phyloP scores from a whole-genome alignment of 2,329 filamentous ascomycete species.

The Hypoxylon sp. region DNA sequence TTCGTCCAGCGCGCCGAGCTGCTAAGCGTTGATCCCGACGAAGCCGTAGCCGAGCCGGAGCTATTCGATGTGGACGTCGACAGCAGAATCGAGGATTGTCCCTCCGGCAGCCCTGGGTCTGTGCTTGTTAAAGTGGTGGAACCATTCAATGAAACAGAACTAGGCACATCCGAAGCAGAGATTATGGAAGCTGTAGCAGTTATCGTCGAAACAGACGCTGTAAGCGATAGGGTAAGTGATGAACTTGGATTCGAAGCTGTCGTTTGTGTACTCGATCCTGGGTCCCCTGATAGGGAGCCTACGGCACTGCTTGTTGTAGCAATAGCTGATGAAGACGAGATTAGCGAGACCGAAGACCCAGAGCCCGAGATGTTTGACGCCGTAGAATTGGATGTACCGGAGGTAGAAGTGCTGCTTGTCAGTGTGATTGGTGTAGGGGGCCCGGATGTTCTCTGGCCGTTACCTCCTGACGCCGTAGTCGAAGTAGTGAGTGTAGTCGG shows the following conservation, averaged over 20 bases:
- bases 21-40: slow-evolving; percentile 1
- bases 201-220: slow-evolving; percentile 10
- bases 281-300: slow-evolving; percentile 9
- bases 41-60: slow-evolving; percentile 13
- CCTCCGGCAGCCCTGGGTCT: slow-evolving; percentile 3
- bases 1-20: slow-evolving; percentile 37
- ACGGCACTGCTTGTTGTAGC: slow-evolving; percentile 8
- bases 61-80: slow-evolving; percentile 28
- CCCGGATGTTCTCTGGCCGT: slow-evolving; percentile 14
- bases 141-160: slow-evolving; percentile 12
- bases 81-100: slow-evolving; percentile 7
- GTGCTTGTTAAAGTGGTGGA: slow-evolving; percentile 14
- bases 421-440: slow-evolving; percentile 3
- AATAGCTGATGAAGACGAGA: slow-evolving; percentile 7
- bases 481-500: slow-evolving; percentile 34
- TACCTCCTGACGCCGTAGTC: slow-evolving; percentile 14
- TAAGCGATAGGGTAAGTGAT: slow-evolving; percentile 10
- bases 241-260: slow-evolving; percentile 13
- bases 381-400: slow-evolving; percentile 11
- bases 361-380: slow-evolving; percentile 10
- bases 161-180: neutral
- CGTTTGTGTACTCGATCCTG: slow-evolving; percentile 7
- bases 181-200: neutral
- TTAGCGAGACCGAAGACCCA: slow-evolving; percentile 4
- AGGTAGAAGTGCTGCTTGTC: neutral